Conservation (phyloP, 495 filamentous ascomycete genomes). For the Penicillium daleae region DNA sequence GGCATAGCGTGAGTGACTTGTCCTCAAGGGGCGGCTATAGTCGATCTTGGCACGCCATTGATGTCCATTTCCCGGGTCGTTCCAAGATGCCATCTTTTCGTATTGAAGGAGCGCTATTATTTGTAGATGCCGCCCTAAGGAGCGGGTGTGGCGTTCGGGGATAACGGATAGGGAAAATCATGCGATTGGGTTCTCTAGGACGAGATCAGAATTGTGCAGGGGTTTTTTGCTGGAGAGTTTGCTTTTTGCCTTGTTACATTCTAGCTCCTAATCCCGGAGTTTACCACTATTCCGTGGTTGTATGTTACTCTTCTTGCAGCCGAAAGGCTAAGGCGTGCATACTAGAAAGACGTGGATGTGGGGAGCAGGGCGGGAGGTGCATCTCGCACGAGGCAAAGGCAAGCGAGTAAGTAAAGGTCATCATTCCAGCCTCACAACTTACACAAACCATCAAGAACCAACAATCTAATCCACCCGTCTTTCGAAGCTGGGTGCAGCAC, state of each 20-base stretch:
- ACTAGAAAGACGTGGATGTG: neutral
- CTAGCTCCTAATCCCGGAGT: neutral
- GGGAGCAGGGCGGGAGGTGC: neutral
- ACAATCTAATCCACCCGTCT: neutral
- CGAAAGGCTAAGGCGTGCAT: neutral
- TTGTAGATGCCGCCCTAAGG: neutral
- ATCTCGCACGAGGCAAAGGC: neutral
- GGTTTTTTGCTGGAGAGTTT: neutral
- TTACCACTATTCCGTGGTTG: neutral
- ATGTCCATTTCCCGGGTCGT: neutral
- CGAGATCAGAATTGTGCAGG: conserved; percentile 2
- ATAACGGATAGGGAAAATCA: conserved; percentile 16
- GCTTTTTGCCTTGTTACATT: neutral
- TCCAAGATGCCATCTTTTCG: neutral
- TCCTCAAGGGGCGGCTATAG: neutral
- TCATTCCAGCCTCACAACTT: neutral
- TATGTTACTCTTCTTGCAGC: neutral
- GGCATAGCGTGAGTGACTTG: conserved; percentile 2
- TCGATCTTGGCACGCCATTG: neutral
- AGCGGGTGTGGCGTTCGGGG: conserved; percentile 24
- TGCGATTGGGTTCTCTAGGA: conserved; percentile 24
- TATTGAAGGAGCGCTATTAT: neutral
- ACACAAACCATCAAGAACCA: neutral
- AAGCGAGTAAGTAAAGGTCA: neutral
- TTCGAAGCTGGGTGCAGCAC: neutral